These are phyloP conservation scores for Moniliella sp. DNA, from an alignment of 1,284 basidiomycete genomes.

Conservation along the genomic window DNA sequence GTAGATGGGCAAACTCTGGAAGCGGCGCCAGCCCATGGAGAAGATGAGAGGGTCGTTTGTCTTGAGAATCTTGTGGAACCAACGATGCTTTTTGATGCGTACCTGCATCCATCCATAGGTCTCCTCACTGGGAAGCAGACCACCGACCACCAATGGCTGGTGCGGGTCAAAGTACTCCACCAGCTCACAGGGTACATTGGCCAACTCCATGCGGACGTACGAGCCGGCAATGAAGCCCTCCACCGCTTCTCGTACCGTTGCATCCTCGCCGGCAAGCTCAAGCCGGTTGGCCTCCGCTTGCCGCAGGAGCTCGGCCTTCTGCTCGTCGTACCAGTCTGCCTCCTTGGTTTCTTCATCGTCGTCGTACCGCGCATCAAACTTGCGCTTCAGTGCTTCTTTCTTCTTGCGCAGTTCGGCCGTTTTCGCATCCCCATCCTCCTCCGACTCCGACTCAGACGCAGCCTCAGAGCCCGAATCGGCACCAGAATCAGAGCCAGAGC, in stretches of 20 bases:
- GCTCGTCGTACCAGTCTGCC: conserved; percentile 39
- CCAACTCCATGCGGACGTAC: conserved; percentile 81
- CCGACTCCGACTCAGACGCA: conserved; percentile 31
- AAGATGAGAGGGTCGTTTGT: conserved; percentile 91
- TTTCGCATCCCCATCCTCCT: conserved; percentile 37
- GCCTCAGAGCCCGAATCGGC: conserved; percentile 8
- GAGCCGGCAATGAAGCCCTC: conserved; percentile 74
- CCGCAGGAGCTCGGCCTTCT: conserved; percentile 71
- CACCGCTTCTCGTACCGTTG: conserved; percentile 56
- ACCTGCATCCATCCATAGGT: conserved; percentile 52
- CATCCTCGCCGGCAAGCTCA: conserved; percentile 64
- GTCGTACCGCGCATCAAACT: conserved; percentile 91
- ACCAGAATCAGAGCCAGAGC: conserved; percentile 18
- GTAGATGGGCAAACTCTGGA: conserved; percentile 84
- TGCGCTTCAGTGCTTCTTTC: conserved; percentile 73
- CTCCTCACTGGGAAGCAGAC: conserved; percentile 73
- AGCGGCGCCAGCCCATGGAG: conserved; percentile 83
- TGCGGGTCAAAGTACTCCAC: conserved; percentile 75
- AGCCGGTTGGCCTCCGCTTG: conserved; percentile 64
- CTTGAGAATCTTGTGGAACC: conserved; percentile 73
- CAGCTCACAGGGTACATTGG: conserved; percentile 67
- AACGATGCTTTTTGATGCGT: conserved; percentile 83
- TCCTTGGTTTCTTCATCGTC: conserved; percentile 42
- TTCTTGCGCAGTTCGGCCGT: conserved; percentile 52
- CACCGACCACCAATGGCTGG: conserved; percentile 77